phyloP scores from a whole-genome alignment of 257 asterid species.

The Plantago major region DNA sequence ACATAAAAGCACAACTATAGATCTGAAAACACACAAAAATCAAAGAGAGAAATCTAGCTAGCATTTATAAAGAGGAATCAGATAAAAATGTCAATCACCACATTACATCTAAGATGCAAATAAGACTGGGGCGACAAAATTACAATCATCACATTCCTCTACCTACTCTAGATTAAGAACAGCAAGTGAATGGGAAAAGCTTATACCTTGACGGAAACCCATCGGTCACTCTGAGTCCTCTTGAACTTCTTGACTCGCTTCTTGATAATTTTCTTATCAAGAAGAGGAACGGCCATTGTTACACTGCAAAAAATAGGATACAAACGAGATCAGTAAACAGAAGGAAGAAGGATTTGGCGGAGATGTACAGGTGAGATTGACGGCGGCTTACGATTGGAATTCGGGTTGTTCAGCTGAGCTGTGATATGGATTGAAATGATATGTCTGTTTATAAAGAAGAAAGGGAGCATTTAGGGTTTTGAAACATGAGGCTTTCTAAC shows the following conservation, averaged over 20 bases:
- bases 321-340: not conserved
- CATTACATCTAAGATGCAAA: constrained; percentile 37
- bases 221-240: constrained; percentile 30
- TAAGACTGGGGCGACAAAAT: constrained; percentile 58
- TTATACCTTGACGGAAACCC: constrained; percentile 27
- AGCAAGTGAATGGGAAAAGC: not conserved
- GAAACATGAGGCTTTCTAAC: no score
- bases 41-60: not conserved
- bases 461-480: no score
- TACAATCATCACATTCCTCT: constrained; percentile 32
- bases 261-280: constrained; percentile 29
- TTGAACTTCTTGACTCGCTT: constrained; percentile 35
- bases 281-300: constrained; percentile 35
- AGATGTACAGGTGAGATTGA: no score
- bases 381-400: no score
- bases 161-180: not conserved
- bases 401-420: no score
- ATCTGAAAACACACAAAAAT: not conserved
- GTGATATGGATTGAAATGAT: no score
- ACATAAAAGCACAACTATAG: no score
- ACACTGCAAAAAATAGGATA: not conserved
- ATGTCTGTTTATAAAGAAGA: no score
- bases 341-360: no score
- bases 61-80: constrained; percentile 20
- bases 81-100: constrained; percentile 44